Conservation (phyloP, 176 grass and related monocot genomes). For the Avena sativa region DNA sequence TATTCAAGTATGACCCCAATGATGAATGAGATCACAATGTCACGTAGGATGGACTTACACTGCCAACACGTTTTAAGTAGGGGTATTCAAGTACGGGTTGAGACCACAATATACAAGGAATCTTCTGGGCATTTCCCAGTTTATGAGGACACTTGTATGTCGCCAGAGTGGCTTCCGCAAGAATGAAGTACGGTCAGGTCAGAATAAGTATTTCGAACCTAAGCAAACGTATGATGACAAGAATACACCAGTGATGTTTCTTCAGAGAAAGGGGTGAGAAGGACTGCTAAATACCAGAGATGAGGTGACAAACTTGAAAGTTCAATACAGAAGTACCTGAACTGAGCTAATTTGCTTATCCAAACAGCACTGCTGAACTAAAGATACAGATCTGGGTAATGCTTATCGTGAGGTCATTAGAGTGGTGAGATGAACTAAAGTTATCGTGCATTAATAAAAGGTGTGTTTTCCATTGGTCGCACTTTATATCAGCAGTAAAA, state of each 20-base stretch:
- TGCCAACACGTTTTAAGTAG: neutral
- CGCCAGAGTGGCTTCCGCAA: neutral
- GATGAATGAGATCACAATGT: constrained; percentile 27
- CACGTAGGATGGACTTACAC: constrained; percentile 13
- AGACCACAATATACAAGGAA: constrained; percentile 13
- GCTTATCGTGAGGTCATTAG: constrained; percentile 29
- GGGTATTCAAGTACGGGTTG: neutral
- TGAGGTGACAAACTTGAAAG: constrained; percentile 23
- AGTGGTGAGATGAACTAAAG: constrained; percentile 17
- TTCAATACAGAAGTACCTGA: constrained; percentile 23
- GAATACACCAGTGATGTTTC: constrained; percentile 14
- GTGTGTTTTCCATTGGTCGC: constrained; percentile 4
- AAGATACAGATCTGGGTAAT: neutral
- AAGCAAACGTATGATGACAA: constrained; percentile 1
- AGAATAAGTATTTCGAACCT: neutral
- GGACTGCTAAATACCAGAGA: constrained; percentile 26
- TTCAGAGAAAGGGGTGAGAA: constrained; percentile 12
- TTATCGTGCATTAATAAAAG: neutral
- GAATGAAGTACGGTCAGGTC: neutral
- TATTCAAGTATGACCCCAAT: neutral
- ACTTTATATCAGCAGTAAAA: constrained; percentile 34
- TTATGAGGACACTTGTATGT: neutral
- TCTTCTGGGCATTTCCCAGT: neutral
- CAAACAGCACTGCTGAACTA: neutral
- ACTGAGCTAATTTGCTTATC: constrained; percentile 20